Evolutionary conservation across 2,329 filamentous ascomycete species (phyloP), one percentile per base, ranked within the genome.

Genomic region (Fusarium anthophilum): DNA sequence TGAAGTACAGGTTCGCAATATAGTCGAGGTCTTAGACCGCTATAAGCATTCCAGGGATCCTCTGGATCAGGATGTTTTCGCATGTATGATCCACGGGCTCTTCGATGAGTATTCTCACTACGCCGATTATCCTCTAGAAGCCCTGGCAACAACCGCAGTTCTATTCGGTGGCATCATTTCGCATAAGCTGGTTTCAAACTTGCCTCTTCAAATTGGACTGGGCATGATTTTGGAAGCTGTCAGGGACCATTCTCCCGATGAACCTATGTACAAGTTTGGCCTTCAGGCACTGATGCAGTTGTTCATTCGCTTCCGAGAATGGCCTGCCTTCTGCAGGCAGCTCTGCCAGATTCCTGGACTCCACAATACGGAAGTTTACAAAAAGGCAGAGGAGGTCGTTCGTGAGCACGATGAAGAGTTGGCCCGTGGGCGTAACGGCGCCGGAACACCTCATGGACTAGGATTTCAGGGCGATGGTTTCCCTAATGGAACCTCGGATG

Each of bases 181-280:
- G 58, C 96, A 94, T 84, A 95, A 95, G 79, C 88, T 99, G 12
- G 93, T 99, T 57, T 94, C 95, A 11, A 93, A 95, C 47, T 90
- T 99, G 24, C 94, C 96, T 8, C 90, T 98, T 39, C 95, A 98
- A 80, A 95, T 98, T 64, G 96, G 94, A n/a, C 86, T 98, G 22
- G 95, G 94, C 22, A 98, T 99, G 94, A 97, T 99, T 72, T 86
- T 98, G n/a, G 95, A 99, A 81, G 94, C 96, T 18, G 95, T 99
- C 30, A 90, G 94, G 73, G 95, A 98, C 73, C 94, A 96, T 78
- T 85, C 89, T 38, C 91, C 93, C 2, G 93, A 97, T 38, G 91
- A 95, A 69, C 91, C 94, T 3, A 98, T 99, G 96, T 98, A 96
- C 86, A 98, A 98, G 79, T 99, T 99, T 80, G 96, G 97, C 17